A percentile compares a stretch with the other conserved stretches of the same genome.
These are phyloP conservation scores for Penicillium sp. DNA, from an alignment of 2,329 filamentous ascomycete genomes.

Conservation along the genomic window DNA sequence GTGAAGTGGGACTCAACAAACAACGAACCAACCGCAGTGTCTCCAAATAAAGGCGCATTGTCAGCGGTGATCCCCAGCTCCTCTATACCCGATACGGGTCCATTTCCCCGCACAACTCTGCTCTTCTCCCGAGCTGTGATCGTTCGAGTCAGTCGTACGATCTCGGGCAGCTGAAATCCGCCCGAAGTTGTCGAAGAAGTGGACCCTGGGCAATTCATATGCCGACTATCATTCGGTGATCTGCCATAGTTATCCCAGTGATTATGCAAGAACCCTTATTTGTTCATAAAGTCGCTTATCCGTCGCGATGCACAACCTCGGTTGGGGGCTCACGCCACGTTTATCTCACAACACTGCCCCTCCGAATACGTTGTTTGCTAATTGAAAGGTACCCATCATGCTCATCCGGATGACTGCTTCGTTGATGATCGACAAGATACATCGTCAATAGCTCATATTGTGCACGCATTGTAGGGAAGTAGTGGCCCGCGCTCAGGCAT, in stretches of 20 bases:
- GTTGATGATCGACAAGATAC: background rate
- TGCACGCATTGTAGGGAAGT: background rate
- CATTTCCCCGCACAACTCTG: constrained; percentile 5
- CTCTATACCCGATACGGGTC: background rate
- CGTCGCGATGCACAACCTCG: constrained; percentile 8
- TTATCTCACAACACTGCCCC: background rate
- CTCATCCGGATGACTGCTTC: background rate
- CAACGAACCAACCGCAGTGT: constrained; percentile 5
- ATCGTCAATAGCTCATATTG: background rate
- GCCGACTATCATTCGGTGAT: background rate
- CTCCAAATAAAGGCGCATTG: constrained; percentile 1
- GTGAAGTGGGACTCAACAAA: constrained; percentile 5
- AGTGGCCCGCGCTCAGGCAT: constrained; percentile 5
- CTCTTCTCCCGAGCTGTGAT: constrained; percentile 6
- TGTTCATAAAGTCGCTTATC: background rate
- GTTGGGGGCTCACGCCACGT: constrained; percentile 12
- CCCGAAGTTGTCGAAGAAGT: constrained; percentile 6
- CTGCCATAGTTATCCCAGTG: background rate
- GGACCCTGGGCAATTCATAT: constrained; percentile 1
- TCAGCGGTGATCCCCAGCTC: constrained; percentile 6
- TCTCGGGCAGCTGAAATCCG: constrained; percentile 8
- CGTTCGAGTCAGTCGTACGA: constrained; percentile 12
- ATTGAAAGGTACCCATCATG: background rate
- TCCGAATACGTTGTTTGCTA: background rate
- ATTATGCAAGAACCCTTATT: constrained; percentile 1